Percentiles rank a stretch among this genome's conserved stretches.
These are phyloP conservation scores for Neonectria punicea DNA, from an alignment of 2,329 filamentous ascomycete genomes.

Conservation along the genomic window DNA sequence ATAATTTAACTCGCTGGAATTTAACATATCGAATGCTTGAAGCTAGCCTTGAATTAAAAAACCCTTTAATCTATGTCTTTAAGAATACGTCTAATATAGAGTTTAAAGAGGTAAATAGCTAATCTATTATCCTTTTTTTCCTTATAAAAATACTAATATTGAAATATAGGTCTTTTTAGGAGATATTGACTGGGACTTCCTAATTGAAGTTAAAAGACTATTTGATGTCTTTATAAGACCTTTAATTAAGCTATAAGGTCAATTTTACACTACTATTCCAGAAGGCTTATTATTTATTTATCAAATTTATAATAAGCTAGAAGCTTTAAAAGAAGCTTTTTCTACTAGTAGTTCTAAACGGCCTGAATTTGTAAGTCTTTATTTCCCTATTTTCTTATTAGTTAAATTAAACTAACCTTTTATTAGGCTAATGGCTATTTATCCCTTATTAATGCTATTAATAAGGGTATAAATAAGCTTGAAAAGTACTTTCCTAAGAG, in stretches of 20 bases:
- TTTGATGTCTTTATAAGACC: background rate
- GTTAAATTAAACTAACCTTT: slow-evolving; percentile 1
- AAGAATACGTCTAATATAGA: background rate
- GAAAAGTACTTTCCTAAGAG: background rate
- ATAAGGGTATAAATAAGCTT: background rate
- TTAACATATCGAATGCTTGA: background rate
- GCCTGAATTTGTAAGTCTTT: background rate
- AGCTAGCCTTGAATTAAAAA: background rate
- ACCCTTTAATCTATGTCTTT: background rate
- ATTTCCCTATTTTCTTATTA: background rate
- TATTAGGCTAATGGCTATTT: background rate
- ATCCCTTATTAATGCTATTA: background rate
- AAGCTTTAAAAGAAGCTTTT: background rate
- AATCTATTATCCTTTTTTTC: no score
- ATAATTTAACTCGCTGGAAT: no score
- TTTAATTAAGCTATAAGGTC: no score
- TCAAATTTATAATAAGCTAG: background rate
- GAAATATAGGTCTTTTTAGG: background rate
- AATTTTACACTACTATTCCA: no score
- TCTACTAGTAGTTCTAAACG: background rate
- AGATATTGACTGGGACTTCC: no score
- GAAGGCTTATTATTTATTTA: background rate
- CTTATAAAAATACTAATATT: background rate
- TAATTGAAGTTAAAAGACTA: background rate
- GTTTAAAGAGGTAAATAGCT: no score